Base-by-base conservation (phyloP, 805 yeast species). In the Saccharomycopsis microspora region DNA sequence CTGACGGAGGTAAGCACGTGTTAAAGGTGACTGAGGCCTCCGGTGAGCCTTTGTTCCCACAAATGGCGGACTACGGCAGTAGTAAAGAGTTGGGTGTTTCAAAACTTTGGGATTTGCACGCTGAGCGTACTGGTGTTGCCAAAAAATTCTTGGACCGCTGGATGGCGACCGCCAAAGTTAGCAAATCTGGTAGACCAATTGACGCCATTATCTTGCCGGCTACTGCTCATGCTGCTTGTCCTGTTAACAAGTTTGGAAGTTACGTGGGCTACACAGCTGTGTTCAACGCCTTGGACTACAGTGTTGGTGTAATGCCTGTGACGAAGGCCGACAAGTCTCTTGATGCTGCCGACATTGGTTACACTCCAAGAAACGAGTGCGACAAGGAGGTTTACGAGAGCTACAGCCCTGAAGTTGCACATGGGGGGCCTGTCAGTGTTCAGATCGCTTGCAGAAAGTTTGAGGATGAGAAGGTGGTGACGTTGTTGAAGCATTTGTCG, bases 371-470 rank as follows among this genome's bases (percentile, higher is more conserved):
- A 55, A 71, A 67, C 56, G 67, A 65, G 1, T 57, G 67, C 3
- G 84, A 78, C 44, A 55, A 61, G 41, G 67, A 63, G 28, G 69
- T 74, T 37, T 69, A 68, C 54, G 60, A 63, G 32, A 58, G 68
- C 44, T 79, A 76, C 61, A 70, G 76, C 53, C 72, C 81, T 1
- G 70, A 64, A 45, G 71, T 71, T 51, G 66, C 71, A 59, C 69
- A 76, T 54, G 82, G 80, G 4, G 75, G 80, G 47, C 80, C 86
- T 0, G 79, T 77, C 9, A 75, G 79, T 19, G 63, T 82, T n/a
- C 87, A 82, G 60, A 63, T 82, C 32, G 76, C 80, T 3, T 78
- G 82, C n/a, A 68, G 69, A 49, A 69, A 76, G 46, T 65, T 70
- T 19, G 73, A 78, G 55, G 89, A 82, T 55, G 88, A 82, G 56